Base-by-base conservation (phyloP, 768 basidiomycete genomes). In the Agrocybe pediades region DNA sequence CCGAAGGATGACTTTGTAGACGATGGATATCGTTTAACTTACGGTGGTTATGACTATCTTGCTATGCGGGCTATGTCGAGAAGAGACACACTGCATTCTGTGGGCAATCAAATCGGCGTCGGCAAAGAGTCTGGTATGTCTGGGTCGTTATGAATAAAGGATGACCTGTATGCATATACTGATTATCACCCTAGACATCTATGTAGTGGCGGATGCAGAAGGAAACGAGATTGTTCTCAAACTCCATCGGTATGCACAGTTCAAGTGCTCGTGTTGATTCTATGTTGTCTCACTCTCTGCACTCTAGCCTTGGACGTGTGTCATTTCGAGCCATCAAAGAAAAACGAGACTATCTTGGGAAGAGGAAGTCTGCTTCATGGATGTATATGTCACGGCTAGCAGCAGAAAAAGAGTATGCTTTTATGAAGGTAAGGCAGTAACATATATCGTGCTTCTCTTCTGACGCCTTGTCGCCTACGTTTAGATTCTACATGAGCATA, bases 351-450 rank as follows among this genome's bases (percentile, higher is more conserved):
- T 99, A 98, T 67, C 75, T 99, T 51, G 93, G 95, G 20, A 96
- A 95, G 70, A 83, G 97, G 39, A 94, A 94, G 71, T 92, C 89
- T 16, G 96, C 97, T 0, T 92, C 92, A 16, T 99, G 97, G 97
- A 97, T 98, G 95, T 98, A 98, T 72, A 92, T 99, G 92, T 95
- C 93, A 19, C 83, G 97, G 19, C 73, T 99, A 42, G 89, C 95
- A 16, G 97, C 97, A 8, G 89, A 96, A 74, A 98, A 98, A 67
- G 97, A 99, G 68, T 99, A 87, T 83, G 93, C 92, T 1, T 99
- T 98, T 70, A 96, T 99, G 92, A 98, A 97, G 80, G 96, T 93
- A 44, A 23, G 60, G 52, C 5, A 36, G 17, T 44, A 2, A 11
- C 16, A 19, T n/a, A 33, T 21, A 24, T 23, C 30, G 4, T 24